phyloP scores from a whole-genome alignment of 805 yeast genomes.

The Candida vartiovaarae region DNA sequence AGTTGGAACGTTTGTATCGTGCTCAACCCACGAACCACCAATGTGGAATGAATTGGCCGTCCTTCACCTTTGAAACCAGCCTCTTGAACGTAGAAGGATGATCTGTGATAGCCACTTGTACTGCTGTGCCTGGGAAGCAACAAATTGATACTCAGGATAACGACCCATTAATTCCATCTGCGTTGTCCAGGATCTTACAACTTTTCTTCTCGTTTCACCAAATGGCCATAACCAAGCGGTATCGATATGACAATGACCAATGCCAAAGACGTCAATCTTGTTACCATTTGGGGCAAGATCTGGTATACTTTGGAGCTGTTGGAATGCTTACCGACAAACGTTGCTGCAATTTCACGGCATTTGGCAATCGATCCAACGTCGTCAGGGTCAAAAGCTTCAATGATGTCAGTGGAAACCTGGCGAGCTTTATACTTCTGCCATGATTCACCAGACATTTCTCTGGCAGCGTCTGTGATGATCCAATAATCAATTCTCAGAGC shows the following conservation, averaged over 20 bases:
- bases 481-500: conserved; percentile 74
- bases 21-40: conserved; percentile 98
- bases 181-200: conserved; percentile 93
- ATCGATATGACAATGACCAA: conserved; percentile 96
- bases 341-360: conserved; percentile 61
- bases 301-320: conserved; percentile 62
- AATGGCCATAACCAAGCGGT: conserved; percentile 99
- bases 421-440: conserved; percentile 85
- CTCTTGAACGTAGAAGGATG: conserved; percentile 74
- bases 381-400: conserved; percentile 73
- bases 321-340: conserved; percentile 56
- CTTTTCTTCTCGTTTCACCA: conserved; percentile 89
- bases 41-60: conserved; percentile 79
- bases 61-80: conserved; percentile 52
- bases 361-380: conserved; percentile 48
- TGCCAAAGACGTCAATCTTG: conserved; percentile 61
- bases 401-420: conserved; percentile 70
- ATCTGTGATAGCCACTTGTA: conserved; percentile 85
- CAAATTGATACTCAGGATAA: conserved; percentile 91
- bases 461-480: conserved; percentile 85
- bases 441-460: conserved; percentile 67
- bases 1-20: conserved; percentile 91
- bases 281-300: conserved; percentile 24
- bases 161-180: conserved; percentile 78
- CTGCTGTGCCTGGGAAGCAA: conserved; percentile 94